A percentile compares a stretch with the other conserved stretches of the same genome.
These are phyloP conservation scores for Canavalia gladiata DNA, from an alignment of 306 rosid species.

Conservation along the genomic window DNA sequence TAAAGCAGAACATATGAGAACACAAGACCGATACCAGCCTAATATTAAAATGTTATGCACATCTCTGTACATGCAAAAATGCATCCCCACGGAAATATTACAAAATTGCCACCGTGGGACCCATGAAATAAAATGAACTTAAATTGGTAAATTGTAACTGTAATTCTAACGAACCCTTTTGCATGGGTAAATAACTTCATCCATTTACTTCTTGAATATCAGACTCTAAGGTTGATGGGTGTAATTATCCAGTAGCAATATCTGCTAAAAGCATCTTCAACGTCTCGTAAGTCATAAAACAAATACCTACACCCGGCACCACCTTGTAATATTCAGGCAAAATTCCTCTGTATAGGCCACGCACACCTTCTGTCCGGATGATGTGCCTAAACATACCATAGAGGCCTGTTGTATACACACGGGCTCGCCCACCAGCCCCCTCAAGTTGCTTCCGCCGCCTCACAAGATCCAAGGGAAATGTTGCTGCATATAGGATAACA, in stretches of 20 bases:
- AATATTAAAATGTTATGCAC: slow-evolving; percentile 35
- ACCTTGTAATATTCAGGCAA: slow-evolving; percentile 98
- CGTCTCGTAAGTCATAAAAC: slow-evolving; percentile 96
- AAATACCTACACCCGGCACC: slow-evolving; percentile 97
- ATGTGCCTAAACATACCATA: slow-evolving; percentile 81
- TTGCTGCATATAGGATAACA: slow-evolving; percentile 73
- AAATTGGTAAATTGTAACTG: slow-evolving; percentile 41
- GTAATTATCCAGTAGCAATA: slow-evolving; percentile 50
- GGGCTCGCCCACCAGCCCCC: slow-evolving; percentile 97
- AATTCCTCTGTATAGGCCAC: slow-evolving; percentile 94
- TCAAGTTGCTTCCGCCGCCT: slow-evolving; percentile 97
- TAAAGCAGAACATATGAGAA: neutral
- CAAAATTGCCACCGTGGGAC: slow-evolving; percentile 58
- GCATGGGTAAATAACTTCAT: slow-evolving; percentile 34
- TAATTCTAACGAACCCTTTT: slow-evolving; percentile 36
- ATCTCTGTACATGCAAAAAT: slow-evolving; percentile 66
- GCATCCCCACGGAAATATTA: slow-evolving; percentile 53
- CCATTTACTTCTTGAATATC: slow-evolving; percentile 34
- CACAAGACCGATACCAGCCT: slow-evolving; percentile 24
- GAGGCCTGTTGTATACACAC: slow-evolving; percentile 81
- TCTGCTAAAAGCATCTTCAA: slow-evolving; percentile 82
- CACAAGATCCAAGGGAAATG: slow-evolving; percentile 97
- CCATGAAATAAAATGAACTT: slow-evolving; percentile 52
- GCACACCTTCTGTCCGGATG: slow-evolving; percentile 78
- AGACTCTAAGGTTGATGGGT: slow-evolving; percentile 17